Percentiles rank a stretch among this genome's conserved stretches.
These are phyloP conservation scores for Citrullus colocynthis DNA, from an alignment of 306 rosid genomes.

Conservation along the genomic window DNA sequence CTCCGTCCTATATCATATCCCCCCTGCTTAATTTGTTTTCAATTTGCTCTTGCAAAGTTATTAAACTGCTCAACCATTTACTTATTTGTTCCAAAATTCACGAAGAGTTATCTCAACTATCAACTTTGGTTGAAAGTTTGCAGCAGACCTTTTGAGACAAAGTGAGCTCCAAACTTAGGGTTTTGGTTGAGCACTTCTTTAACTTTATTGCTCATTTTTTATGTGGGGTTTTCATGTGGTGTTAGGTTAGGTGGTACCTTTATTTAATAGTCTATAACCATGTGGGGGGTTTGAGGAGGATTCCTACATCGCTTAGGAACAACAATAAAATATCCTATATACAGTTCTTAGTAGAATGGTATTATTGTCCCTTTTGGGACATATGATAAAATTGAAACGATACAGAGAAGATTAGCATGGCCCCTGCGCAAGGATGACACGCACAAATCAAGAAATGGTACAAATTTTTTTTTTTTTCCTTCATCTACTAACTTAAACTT, in stretches of 20 bases:
- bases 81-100: no score
- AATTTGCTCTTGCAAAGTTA: not conserved
- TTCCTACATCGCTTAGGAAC: not conserved
- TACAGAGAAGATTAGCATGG: constrained; percentile 9
- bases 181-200: no score
- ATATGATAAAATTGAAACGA: not conserved
- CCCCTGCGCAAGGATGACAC: not conserved
- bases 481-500: no score
- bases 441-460: not conserved
- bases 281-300: not conserved
- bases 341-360: fast-evolving
- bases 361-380: not conserved
- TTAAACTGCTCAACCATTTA: not conserved
- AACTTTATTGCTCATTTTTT: no score
- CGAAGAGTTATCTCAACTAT: not conserved
- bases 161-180: not conserved
- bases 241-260: not conserved
- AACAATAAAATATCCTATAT: not conserved
- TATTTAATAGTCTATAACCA: not conserved
- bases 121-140: not conserved
- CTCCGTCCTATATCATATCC: not conserved
- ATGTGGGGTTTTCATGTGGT: not conserved
- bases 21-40: not conserved
- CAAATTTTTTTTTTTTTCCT: not conserved
- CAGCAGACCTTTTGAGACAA: not conserved